Percentiles rank a stretch among this genome's conserved stretches.
phyloP scores from a whole-genome alignment of 805 yeast genomes.

The Starmera dryadoides region DNA sequence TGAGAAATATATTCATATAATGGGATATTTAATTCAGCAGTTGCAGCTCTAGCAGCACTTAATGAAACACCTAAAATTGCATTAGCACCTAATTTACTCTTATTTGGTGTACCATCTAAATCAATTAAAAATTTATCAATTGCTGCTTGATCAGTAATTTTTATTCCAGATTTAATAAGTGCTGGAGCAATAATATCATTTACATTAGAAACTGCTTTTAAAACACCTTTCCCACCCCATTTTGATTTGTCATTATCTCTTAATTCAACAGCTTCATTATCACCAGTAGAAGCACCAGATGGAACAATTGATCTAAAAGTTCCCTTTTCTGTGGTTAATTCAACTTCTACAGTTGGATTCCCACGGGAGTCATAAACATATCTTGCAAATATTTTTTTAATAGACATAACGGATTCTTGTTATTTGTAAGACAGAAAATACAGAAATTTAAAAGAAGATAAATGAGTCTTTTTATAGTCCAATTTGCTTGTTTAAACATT shows the following conservation, averaged over 20 bases:
- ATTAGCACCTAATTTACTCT: conserved; percentile 96
- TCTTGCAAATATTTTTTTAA: conserved; percentile 85
- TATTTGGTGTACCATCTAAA: conserved; percentile 97
- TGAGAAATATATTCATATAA: conserved; percentile 87
- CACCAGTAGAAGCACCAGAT: conserved; percentile 99
- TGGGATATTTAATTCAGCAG: conserved; percentile 90
- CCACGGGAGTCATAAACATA: conserved; percentile 99
- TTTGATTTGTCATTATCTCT: conserved; percentile 96
- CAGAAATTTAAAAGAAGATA: no score
- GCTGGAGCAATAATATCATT: conserved; percentile 95
- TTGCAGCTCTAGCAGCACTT: conserved; percentile 97
- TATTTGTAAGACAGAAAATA: no score
- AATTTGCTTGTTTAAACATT: no score
- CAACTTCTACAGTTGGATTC: conserved; percentile 99
- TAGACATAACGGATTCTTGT: conserved; percentile 49
- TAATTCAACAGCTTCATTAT: conserved; percentile 96
- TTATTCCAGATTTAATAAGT: conserved; percentile 68
- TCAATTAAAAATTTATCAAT: conserved; percentile 78
- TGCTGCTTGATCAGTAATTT: conserved; percentile 79
- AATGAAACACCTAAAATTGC: conserved; percentile 97
- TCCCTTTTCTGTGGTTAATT: conserved; percentile 87
- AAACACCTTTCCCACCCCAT: conserved; percentile 99
- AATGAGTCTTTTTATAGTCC: no score
- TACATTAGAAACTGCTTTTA: conserved; percentile 94
- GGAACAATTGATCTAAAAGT: conserved; percentile 96